Evolutionary conservation across 2,329 filamentous ascomycete species (phyloP).

Genomic region (Aspergillus ibericus): DNA sequence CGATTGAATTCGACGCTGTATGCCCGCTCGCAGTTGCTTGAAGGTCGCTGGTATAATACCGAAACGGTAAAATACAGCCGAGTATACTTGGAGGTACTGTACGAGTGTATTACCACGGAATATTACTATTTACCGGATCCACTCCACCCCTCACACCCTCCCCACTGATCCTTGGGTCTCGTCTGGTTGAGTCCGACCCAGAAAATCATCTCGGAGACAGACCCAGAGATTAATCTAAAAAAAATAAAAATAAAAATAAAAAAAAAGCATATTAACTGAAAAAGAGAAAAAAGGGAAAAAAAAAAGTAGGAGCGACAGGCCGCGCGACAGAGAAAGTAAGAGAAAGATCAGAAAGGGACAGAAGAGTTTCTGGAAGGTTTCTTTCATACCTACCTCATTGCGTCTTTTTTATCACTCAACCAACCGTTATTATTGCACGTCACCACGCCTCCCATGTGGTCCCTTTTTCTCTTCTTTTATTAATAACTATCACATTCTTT

Average conservation of each 20-base stretch:
- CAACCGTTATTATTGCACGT: slow-evolving; percentile 16
- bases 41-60: neutral
- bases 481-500: slow-evolving; percentile 20
- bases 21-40: neutral
- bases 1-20: neutral
- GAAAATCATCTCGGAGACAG: slow-evolving; percentile 20
- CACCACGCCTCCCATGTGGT: slow-evolving; percentile 20
- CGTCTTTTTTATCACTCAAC: slow-evolving; percentile 6
- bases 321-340: neutral
- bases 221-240: slow-evolving; percentile 5
- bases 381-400: slow-evolving; percentile 4
- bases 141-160: slow-evolving; percentile 14
- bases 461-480: slow-evolving; percentile 18
- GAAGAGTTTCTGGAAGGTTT: slow-evolving; percentile 14
- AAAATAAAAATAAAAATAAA: slow-evolving; percentile 10
- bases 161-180: slow-evolving; percentile 19
- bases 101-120: neutral
- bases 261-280: slow-evolving; percentile 4
- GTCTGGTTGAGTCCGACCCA: slow-evolving; percentile 18
- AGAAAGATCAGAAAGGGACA: neutral
- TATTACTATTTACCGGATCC: slow-evolving; percentile 9
- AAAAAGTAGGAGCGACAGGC: neutral
- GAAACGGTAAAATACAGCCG: neutral
- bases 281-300: neutral
- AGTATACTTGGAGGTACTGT: neutral